Evolutionary conservation across 2,329 filamentous ascomycete species (phyloP).

Genomic region (Tolypocladium cylindrosporum): DNA sequence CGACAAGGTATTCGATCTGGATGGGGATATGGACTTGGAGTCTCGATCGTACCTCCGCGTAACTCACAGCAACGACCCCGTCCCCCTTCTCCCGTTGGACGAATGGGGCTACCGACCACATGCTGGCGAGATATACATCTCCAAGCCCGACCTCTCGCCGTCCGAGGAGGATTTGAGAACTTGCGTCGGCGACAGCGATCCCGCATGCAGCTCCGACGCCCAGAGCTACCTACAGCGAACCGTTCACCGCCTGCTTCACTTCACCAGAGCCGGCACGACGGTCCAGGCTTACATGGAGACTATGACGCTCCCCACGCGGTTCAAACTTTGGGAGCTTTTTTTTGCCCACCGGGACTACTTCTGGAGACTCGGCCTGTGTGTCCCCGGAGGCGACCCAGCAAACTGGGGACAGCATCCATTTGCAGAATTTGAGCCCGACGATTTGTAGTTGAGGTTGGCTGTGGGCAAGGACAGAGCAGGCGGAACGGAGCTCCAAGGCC

Average conservation of each 20-base stretch:
- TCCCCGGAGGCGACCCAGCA: conserved; percentile 66
- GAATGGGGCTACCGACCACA: conserved; percentile 88
- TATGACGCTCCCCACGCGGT: conserved; percentile 44
- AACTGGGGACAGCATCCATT: conserved; percentile 50
- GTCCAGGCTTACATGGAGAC: conserved; percentile 10
- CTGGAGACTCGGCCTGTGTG: conserved; percentile 81
- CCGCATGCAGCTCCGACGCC: conserved; percentile 57
- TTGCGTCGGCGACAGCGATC: conserved; percentile 65
- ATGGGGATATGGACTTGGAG: conserved; percentile 20
- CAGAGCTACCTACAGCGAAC: conserved; percentile 24
- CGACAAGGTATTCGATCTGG: conserved; percentile 40
- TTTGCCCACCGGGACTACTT: conserved; percentile 97
- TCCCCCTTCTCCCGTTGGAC: conserved; percentile 72
- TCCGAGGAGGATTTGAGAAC: conserved; percentile 55
- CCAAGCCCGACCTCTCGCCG: conserved; percentile 60
- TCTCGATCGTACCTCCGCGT: conserved; percentile 57
- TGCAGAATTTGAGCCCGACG: conserved; percentile 24
- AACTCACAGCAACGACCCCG: conserved; percentile 79
- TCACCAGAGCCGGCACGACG: conserved; percentile 13
- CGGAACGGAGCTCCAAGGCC: not conserved
- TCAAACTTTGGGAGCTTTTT: conserved; percentile 85
- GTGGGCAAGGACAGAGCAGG: not conserved
- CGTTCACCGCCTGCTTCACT: conserved; percentile 14
- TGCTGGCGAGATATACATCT: conserved; percentile 79
- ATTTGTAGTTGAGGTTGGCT: conserved; percentile 20